Conservation (phyloP, 1,284 basidiomycete species). For the Puccinia hordei region DNA sequence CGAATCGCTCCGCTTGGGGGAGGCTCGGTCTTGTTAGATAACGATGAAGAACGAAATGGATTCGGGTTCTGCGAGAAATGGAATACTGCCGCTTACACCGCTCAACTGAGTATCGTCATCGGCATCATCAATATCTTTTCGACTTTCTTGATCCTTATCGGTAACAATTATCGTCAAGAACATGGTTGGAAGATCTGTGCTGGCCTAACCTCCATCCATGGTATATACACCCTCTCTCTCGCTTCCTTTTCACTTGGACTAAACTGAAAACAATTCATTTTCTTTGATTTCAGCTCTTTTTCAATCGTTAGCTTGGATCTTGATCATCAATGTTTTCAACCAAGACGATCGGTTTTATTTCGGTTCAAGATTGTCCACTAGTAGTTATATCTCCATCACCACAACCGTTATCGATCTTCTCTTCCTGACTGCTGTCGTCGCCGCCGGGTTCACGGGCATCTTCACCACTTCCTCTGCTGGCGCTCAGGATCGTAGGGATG, state of each 20-base stretch:
- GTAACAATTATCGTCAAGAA: constrained; percentile 23
- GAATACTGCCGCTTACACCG: constrained; percentile 42
- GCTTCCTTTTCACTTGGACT: neutral
- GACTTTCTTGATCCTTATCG: constrained; percentile 34
- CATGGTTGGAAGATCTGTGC: constrained; percentile 47
- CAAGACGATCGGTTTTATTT: constrained; percentile 37
- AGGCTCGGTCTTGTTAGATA: neutral
- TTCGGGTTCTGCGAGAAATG: constrained; percentile 49
- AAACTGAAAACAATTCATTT: neutral
- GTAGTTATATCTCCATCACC: constrained; percentile 17
- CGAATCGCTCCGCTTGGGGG: neutral
- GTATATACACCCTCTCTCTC: neutral
- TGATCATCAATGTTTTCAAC: constrained; percentile 33
- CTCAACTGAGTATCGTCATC: constrained; percentile 32
- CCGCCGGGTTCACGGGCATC: constrained; percentile 20
- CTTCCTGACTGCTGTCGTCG: constrained; percentile 16
- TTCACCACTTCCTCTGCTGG: neutral
- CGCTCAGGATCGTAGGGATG: neutral
- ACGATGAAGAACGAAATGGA: neutral
- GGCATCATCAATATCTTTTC: constrained; percentile 34
- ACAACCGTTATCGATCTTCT: constrained; percentile 12
- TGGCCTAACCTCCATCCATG: neutral
- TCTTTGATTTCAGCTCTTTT: constrained; percentile 5
- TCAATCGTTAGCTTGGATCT: constrained; percentile 23
- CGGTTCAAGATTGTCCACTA: constrained; percentile 11